Evolutionary conservation across 75 land plant genomes (phyloP), one percentile per base, ranked within the genome.

Genomic region (Cupressus sempervirens): DNA sequence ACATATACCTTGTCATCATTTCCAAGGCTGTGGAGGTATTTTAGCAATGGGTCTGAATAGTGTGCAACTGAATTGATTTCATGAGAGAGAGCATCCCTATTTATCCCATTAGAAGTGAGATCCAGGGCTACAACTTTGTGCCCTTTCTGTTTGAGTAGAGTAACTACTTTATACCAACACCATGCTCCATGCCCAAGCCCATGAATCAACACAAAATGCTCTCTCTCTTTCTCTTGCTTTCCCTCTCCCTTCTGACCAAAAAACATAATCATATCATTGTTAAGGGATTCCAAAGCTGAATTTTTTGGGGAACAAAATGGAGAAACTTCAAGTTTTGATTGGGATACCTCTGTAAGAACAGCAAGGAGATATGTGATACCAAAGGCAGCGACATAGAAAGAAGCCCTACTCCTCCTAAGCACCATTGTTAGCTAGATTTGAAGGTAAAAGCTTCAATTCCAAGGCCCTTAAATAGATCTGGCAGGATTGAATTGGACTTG

Each of bases 171-270:
- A 67, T 82, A 89, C 90, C 91, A 89, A 82, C 84, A 73, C 91
- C 91, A 88, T 4, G 91, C 90, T 65, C 90, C 90, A 81, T 89
- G 91, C 7, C 90, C 84, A 9, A 56, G 68, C 54, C 91, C 90
- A 75, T 89, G 91, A 23, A 89, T 74, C 73, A 89, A 74, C 87
- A 89, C 90, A 35, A 89, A 89, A 38, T 89, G 90, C 50, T 38
- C 82, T 62, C 36, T 79, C 29, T 30, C 82, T 62, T 62, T 79
- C 29, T 30, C 14, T 18, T n/a, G 53, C 32, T 45, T 43, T 13
- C 35, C 83, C 35, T 76, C 80, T 62, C n/a, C 67, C 15, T 45
- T 30, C 70, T 82, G 45, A 40, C 40, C 45, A 76, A 10, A 43
- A 76, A 3, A 38, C 20, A 40, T 7, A 76, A 76, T 76, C 16